Evolutionary conservation across 2,329 filamentous ascomycete genomes (phyloP).

Genomic region (Cytospora leucostoma): DNA sequence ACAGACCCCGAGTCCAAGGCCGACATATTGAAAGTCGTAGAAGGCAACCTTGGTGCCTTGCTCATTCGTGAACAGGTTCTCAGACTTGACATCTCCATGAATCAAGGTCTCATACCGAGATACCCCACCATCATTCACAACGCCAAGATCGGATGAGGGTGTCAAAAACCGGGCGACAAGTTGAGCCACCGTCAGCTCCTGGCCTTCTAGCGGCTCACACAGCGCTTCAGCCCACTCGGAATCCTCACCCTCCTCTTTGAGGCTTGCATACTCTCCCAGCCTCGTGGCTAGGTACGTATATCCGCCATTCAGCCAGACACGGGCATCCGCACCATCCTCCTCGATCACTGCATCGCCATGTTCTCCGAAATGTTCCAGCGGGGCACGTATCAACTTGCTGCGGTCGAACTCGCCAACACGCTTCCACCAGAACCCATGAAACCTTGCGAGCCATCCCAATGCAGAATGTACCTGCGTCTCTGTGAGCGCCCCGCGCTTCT

Average conservation of each 20-base stretch:
- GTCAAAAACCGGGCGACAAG: conserved; percentile 52
- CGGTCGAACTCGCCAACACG: conserved; percentile 35
- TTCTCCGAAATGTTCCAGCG: conserved; percentile 50
- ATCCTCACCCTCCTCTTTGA: conserved; percentile 43
- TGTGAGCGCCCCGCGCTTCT: conserved; percentile 51
- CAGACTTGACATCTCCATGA: conserved; percentile 70
- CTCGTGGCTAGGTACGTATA: conserved; percentile 70
- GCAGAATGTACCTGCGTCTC: conserved; percentile 52
- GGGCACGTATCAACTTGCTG: conserved; percentile 49
- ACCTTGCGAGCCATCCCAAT: conserved; percentile 63
- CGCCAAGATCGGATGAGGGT: conserved; percentile 34
- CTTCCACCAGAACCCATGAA: conserved; percentile 59
- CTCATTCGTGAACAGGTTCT: conserved; percentile 63
- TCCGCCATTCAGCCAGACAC: conserved; percentile 65
- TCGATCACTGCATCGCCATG: conserved; percentile 9
- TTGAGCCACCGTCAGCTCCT: conserved; percentile 42
- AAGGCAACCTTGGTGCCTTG: conserved; percentile 57
- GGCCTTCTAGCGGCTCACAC: conserved; percentile 39
- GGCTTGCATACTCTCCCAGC: conserved; percentile 53
- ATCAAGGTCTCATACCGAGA: conserved; percentile 53
- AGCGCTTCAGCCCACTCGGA: conserved; percentile 57
- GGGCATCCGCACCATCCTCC: conserved; percentile 27
- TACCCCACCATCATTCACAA: not conserved
- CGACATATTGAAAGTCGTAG: conserved; percentile 71
- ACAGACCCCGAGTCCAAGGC: conserved; percentile 63